Evolutionary conservation across 2,329 filamentous ascomycete genomes (phyloP), one percentile per base, ranked within the genome.

Genomic region (Colletotrichum costaricense): DNA sequence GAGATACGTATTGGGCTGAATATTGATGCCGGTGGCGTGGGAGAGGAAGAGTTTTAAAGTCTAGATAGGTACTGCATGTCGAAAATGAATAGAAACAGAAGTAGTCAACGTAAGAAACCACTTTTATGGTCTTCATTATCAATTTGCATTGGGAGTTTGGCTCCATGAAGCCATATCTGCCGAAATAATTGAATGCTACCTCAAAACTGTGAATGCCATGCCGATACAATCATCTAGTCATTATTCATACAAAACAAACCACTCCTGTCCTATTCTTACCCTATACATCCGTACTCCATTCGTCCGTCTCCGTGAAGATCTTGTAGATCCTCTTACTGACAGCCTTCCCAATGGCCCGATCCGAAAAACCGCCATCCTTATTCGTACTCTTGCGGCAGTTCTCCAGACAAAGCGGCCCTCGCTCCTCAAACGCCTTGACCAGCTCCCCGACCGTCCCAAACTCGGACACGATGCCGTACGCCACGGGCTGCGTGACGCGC

Each of bases 401-500:
- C 78, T 93, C 90, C n/a, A 96, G 81, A 58, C 88, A 86, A 7
- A 86, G 79, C 6, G 91, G 91, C 0, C 94, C 94, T 7, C 86
- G 82, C 1, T 80, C 78, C 76, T 90, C 87, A 65, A 96, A 85
- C 0, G 86, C 92, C 1, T 82, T 81, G 0, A 94, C 86, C 38
- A 97, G 82, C 38, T 87, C 82, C 12, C 85, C 81, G 1, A 93
- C 88, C 5, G 83, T 89, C 1, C 83, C 85, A 79, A 92, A 95
- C 79, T 91, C 86, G 1, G 84, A 84, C 1, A 87, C 87, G 71
- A 96, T 89, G 3, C 93, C 93, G 74, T 92, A 90, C 0, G 94
- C 94, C 77, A 95, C 90, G 0, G 92, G 89, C 0, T 91, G 88
- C 6, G 94, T 95, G 19, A 96, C 88, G 19, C 93, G 89, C 16